These are phyloP conservation scores for Malassezia pachydermatis DNA, from an alignment of 1,284 basidiomycete genomes.

Conservation along the genomic window DNA sequence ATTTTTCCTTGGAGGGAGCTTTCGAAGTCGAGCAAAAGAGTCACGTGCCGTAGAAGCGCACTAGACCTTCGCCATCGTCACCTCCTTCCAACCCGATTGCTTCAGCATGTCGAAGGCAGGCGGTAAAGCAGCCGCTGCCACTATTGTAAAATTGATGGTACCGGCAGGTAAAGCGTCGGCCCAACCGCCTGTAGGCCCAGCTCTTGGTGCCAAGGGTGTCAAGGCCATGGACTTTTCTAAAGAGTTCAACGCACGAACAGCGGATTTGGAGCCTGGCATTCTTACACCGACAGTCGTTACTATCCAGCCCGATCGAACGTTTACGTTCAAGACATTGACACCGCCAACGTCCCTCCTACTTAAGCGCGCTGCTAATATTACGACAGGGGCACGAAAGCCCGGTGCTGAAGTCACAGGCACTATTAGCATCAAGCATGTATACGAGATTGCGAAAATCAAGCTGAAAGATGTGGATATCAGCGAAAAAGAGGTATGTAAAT, in stretches of 20 bases:
- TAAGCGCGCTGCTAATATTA: slow-evolving; percentile 79
- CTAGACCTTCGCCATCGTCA: not conserved
- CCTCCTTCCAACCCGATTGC: not conserved
- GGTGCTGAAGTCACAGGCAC: slow-evolving; percentile 67
- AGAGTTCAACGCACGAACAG: slow-evolving; percentile 58
- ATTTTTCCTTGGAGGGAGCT: slow-evolving; percentile 3
- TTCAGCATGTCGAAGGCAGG: slow-evolving; percentile 41
- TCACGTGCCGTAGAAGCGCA: slow-evolving; percentile 16
- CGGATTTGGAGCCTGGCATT: slow-evolving; percentile 72
- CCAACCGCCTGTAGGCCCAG: slow-evolving; percentile 90
- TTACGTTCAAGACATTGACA: slow-evolving; percentile 62
- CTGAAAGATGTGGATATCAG: slow-evolving; percentile 56
- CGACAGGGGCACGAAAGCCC: slow-evolving; percentile 62
- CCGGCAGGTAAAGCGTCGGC: slow-evolving; percentile 90
- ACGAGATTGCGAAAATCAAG: slow-evolving; percentile 98
- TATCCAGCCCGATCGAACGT: slow-evolving; percentile 87
- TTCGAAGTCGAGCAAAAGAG: too few relatives aligned
- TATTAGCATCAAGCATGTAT: slow-evolving; percentile 89
- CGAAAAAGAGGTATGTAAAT: slow-evolving; percentile 32
- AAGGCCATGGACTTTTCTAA: slow-evolving; percentile 99
- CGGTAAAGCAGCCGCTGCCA: slow-evolving; percentile 29
- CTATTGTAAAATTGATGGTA: slow-evolving; percentile 60
- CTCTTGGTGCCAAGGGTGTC: slow-evolving; percentile 91
- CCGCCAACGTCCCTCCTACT: slow-evolving; percentile 81
- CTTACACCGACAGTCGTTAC: slow-evolving; percentile 84